Base-by-base conservation (phyloP, 2,329 filamentous ascomycete species). In the Basipetospora chlamydospora region DNA sequence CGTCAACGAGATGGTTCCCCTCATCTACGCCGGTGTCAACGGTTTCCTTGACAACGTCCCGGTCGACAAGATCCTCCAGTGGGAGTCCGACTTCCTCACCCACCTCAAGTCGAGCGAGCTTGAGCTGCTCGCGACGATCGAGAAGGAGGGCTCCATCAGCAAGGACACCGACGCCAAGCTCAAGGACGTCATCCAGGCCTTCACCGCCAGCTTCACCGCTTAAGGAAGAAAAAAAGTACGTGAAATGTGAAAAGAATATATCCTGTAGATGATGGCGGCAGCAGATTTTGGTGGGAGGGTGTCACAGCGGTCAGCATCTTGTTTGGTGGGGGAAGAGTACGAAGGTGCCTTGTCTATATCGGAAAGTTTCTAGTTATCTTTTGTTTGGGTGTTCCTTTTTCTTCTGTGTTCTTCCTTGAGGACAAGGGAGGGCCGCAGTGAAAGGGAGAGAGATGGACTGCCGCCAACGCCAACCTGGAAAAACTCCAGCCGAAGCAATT, bases 11-110 rank as follows among this genome's bases (percentile, higher is more conserved):
- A 96, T 96, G 88, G 90, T 98, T 71, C 90, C 90, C 51, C 79
- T 98, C 51, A 96, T 98, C 75, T 98, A 76, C 67, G 88, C 90
- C 49, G 90, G 90, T 92, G 85, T 98, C 70, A 96, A 96, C 69
- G 90, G 90, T 72, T 69, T 74, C 67, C 79, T 98, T 50, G 90
- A 98, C 70, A 58, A 46, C 52, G 73, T 98, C 48, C 90, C 90
- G 46, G 90, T 96, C 57, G 60, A 47, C 76, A 93, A 88, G 80
- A 81, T 98, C 52, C 77, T 90, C 46, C 63, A 76, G 61, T 98
- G 88, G 86, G 90, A 98, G 75, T 51, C 79, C 55, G 88, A 96
- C 67, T 92, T 93, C 80, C 71, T 95, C 45, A 67, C 80, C 49
- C 83, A 95, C 73, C 72, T 98, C 57, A 86, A 79, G 74, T 80